Base-by-base conservation (phyloP, 2,329 filamentous ascomycete species). In the Aspergillus novofumigatus region DNA sequence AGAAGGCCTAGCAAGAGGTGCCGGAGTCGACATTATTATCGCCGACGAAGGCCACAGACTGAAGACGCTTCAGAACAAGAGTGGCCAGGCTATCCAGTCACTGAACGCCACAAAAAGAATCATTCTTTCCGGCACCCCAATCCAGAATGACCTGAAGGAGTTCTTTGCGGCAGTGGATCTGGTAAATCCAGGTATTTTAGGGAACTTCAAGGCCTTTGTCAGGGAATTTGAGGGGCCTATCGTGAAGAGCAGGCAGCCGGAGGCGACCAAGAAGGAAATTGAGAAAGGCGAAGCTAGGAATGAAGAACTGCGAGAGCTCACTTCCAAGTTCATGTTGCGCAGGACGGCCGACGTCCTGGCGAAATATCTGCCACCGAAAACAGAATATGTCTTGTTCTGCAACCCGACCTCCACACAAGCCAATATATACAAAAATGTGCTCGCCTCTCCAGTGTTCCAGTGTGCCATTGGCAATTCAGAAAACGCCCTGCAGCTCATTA, bases 151-250 rank as follows among this genome's bases (percentile, higher is more conserved):
- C 62, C 72, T 89, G 38, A 81, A 80, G 53, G 86, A 89, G 62
- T 89, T 88, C 70, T 88, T 83, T 66, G 83, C 82, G 7, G 86
- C 87, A 67, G 85, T 87, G 25, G 86, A 89, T 63, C 83, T 89
- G 62, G 84, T 89, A 62, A 89, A 89, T 63, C 86, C 86, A 20
- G 85, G 84, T 11, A 74, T 87, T 21, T 74, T 89, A 21, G 84
- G 85, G 26, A 84, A 81, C 55, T 84, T 85, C 65, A 78, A 83
- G 44, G 79, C 80, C 1, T 89, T 89, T 69, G 83, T 86, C 67
- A 80, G 79, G 52, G 81, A 86, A 51, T 89, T 88, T 57, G 86
- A 89, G 64, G 78, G 70, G 1, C 86, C 86, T 0, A 88, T 89
- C 52, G 71, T 88, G 56, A 83, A 80, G 60, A 86, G 84, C 62